Percentiles rank a stretch among this genome's conserved stretches.
phyloP scores from a whole-genome alignment of 768 basidiomycete species.

The Nidularia sp. region DNA sequence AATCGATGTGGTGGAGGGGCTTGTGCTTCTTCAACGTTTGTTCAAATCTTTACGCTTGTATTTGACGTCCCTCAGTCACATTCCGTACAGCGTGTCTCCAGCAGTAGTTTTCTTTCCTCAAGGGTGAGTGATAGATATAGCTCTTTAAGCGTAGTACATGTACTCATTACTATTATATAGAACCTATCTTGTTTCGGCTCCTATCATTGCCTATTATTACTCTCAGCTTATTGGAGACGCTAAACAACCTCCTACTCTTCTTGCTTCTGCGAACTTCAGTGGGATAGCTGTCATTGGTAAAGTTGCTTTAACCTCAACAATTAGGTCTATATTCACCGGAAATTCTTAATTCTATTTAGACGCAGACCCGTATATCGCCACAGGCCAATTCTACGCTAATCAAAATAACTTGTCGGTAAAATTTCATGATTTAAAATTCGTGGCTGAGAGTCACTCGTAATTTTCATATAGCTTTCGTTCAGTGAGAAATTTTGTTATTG shows the following conservation, averaged over 20 bases:
- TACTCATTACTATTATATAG: constrained; percentile 22
- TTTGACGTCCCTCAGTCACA: neutral
- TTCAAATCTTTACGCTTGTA: neutral
- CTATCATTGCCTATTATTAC: constrained; percentile 72
- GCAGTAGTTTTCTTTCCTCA: constrained; percentile 73
- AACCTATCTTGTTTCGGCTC: constrained; percentile 63
- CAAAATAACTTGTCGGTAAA: constrained; percentile 63
- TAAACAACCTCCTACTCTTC: constrained; percentile 58
- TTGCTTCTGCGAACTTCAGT: constrained; percentile 55
- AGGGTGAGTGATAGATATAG: constrained; percentile 39
- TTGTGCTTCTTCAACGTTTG: constrained; percentile 57
- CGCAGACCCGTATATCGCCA: constrained; percentile 68
- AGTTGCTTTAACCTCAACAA: no score
- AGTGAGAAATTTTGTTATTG: constrained; percentile 72
- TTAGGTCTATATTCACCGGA: neutral
- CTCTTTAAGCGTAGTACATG: neutral
- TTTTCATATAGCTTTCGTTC: constrained; percentile 50
- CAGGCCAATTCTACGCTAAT: constrained; percentile 60
- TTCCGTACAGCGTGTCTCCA: constrained; percentile 48
- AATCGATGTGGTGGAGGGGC: constrained; percentile 48
- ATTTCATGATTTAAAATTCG: neutral
- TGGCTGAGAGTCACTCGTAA: neutral
- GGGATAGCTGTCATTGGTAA: constrained; percentile 77
- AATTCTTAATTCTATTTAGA: constrained; percentile 31
- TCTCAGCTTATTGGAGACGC: constrained; percentile 78